These are phyloP conservation scores for Helianthus tuberosus DNA, from an alignment of 129 eudicot species.

Conservation along the genomic window DNA sequence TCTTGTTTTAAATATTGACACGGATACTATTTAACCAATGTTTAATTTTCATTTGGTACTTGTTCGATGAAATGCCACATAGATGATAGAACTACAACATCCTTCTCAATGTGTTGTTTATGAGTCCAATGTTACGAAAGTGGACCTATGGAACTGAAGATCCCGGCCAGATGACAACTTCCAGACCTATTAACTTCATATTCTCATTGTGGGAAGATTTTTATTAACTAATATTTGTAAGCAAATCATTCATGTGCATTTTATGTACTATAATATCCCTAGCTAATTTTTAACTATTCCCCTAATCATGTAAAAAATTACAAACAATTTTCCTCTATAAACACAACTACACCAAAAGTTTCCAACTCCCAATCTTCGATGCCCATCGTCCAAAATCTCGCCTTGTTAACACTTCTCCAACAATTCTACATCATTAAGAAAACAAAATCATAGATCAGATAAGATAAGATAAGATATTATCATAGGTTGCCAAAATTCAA, in stretches of 20 bases:
- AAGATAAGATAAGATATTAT: not conserved
- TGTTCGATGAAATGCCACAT: too few relatives aligned
- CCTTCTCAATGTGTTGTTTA: too few relatives aligned
- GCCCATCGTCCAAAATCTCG: not conserved
- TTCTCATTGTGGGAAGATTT: too few relatives aligned
- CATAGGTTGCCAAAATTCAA: too few relatives aligned
- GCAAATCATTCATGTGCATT: slow-evolving; percentile 21
- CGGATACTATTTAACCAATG: too few relatives aligned
- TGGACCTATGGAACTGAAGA: too few relatives aligned
- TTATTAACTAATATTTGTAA: slow-evolving; percentile 10
- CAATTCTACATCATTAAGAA: not conserved
- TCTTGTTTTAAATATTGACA: too few relatives aligned
- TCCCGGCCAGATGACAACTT: too few relatives aligned
- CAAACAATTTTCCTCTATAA: not conserved
- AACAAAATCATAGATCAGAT: not conserved
- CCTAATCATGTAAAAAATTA: not conserved
- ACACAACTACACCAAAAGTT: slow-evolving; percentile 2
- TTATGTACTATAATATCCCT: slow-evolving; percentile 21
- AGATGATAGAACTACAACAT: too few relatives aligned
- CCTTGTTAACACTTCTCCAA: not conserved
- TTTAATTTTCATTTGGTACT: too few relatives aligned
- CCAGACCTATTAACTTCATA: too few relatives aligned
- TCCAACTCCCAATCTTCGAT: not conserved
- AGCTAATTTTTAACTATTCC: not conserved
- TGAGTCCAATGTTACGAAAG: too few relatives aligned